Evolutionary conservation across 108 stramenopile species (phyloP), one percentile per base, ranked within the genome.

Genomic region (Skeletonema marinoi): DNA sequence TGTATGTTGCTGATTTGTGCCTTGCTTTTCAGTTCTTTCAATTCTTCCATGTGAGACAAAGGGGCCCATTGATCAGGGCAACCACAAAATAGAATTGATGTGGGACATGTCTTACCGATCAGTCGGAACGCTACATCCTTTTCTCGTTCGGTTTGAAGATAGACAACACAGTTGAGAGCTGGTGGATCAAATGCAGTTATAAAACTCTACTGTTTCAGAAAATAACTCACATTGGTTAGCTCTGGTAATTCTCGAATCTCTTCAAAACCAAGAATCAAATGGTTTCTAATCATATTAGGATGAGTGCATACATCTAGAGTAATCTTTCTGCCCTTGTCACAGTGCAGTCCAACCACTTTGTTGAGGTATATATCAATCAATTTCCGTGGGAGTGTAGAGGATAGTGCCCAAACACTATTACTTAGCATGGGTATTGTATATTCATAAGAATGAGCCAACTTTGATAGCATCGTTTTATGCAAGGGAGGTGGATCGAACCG

Each of bases 21-120:
- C 1, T 48, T 35, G 2, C 48, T n/a, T 61, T 80, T 65, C 66
- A 88, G 30, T 12, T 68, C 31, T 44, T 66, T 29, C 62, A 89
- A 70, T 42, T 90, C 85, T 41, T 82, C 25, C 60, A 85, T 60
- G 38, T 92, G 91, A 76, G 60, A 67, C 33, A 68, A 12, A 3
- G 93, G 93, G 19, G 89, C 87, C 93, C 93, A 94, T 54, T 88
- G 83, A 69, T 90, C 91, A 56, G 88, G 87, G 25, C 73, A 71
- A 31, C 84, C 89, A 61, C 82, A 84, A 68, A 83, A 89, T 32
- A 94, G 39, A 62, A 94, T 80, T 31, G 66, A 71, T 12, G 82
- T 85, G 8, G 83, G 81, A 74, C 85, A 88, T 19, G 75, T 35
- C 32, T 65, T 68, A 10, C 71, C 70, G 48, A 89, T 67, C 30